These are phyloP conservation scores for Coccomyxa sp. DNA, from an alignment of 139 green algal genomes.

Conservation along the genomic window DNA sequence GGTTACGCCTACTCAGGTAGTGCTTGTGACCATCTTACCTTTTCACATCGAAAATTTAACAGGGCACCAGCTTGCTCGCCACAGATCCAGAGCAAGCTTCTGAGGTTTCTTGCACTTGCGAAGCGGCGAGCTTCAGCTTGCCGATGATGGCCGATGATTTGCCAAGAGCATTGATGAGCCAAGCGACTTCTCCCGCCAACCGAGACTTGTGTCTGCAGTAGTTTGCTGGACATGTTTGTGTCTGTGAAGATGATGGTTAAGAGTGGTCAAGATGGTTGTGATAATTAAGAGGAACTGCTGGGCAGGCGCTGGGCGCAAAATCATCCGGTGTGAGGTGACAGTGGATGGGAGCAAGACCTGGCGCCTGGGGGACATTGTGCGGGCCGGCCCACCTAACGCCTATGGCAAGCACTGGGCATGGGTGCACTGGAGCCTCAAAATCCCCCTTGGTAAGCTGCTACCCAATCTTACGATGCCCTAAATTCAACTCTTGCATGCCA, in stretches of 20 bases:
- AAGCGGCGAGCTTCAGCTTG: too few species aligned
- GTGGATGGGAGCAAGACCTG: constrained; percentile 84
- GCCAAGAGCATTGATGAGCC: too few species aligned
- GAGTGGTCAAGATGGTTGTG: too few species aligned
- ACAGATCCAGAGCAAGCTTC: not conserved
- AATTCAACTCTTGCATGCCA: not conserved
- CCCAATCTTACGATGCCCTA: not conserved
- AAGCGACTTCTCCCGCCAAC: too few species aligned
- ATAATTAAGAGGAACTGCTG: not conserved
- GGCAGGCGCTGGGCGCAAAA: constrained; percentile 73
- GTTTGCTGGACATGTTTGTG: too few species aligned
- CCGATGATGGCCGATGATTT: too few species aligned
- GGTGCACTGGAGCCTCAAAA: constrained; percentile 68
- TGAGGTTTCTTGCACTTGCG: constrained; percentile 8
- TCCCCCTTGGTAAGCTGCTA: constrained; percentile 25
- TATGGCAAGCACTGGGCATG: constrained; percentile 88
- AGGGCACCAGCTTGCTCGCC: not conserved
- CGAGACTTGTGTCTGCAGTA: too few species aligned
- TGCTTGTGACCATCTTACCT: not conserved
- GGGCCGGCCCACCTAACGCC: constrained; percentile 57
- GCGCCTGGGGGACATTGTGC: constrained; percentile 66
- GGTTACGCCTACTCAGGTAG: constrained; percentile 84
- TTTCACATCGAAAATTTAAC: too few species aligned
- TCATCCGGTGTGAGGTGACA: constrained; percentile 90
- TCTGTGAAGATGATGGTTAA: too few species aligned